phyloP scores from a whole-genome alignment of 1,284 basidiomycete species.

The Ganoderma multipileum region DNA sequence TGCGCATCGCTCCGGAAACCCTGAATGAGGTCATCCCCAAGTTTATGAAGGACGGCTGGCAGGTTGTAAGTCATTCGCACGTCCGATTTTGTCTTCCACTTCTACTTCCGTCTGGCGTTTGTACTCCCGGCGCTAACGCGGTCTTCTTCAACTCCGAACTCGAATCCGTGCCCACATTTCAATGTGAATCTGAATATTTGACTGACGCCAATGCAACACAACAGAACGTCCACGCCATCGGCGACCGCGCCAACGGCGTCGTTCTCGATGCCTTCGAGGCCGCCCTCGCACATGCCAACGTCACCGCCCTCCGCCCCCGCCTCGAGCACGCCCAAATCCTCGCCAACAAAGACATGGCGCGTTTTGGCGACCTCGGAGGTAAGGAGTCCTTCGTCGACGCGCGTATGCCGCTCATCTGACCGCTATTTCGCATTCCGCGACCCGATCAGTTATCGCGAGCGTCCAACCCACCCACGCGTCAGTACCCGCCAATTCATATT shows the following conservation, averaged over 20 bases:
- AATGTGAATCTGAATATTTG: background rate
- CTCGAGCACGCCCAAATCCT: constrained; percentile 93
- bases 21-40: constrained; percentile 70
- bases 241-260: constrained; percentile 88
- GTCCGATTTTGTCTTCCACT: background rate
- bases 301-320: constrained; percentile 74
- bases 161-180: background rate
- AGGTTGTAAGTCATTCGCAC: constrained; percentile 63
- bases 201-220: background rate
- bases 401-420: constrained; percentile 9
- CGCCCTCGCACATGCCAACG: constrained; percentile 62
- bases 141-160: constrained; percentile 2
- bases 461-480: constrained; percentile 92
- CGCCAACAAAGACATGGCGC: constrained; percentile 71
- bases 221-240: constrained; percentile 91
- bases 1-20: constrained; percentile 72
- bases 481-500: constrained; percentile 39
- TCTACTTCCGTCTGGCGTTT: background rate
- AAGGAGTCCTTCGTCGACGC: constrained; percentile 31
- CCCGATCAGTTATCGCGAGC: constrained; percentile 70
- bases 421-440: constrained; percentile 10
- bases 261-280: constrained; percentile 85
- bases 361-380: constrained; percentile 82
- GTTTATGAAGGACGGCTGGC: constrained; percentile 81
- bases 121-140: background rate